Conservation (phyloP, 192 early-diverging fungal genomes). For the Backusella mclennaniae region DNA sequence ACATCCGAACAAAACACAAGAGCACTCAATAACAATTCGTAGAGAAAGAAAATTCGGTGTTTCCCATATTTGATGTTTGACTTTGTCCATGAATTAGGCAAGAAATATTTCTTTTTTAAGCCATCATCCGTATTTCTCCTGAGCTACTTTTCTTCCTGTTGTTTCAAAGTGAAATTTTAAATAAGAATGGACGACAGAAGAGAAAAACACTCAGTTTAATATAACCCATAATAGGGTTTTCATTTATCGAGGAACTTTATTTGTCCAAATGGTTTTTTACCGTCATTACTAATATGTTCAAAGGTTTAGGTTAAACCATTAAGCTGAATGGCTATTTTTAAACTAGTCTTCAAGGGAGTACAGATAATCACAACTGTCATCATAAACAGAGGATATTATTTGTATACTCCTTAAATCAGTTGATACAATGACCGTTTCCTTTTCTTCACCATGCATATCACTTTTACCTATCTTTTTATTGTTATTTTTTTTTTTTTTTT, state of each 20-base stretch:
- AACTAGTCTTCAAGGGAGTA: not conserved
- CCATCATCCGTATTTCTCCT: not conserved
- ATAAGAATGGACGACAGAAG: not conserved
- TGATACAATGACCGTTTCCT: not conserved
- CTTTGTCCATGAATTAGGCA: not conserved
- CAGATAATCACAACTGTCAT: not conserved
- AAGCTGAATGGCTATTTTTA: not conserved
- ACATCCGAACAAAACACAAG: not conserved
- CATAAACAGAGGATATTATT: not conserved
- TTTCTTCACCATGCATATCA: not conserved
- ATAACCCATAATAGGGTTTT: not conserved
- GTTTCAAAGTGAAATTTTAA: not conserved
- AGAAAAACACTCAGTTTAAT: not conserved
- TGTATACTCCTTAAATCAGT: not conserved
- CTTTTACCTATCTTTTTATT: not conserved
- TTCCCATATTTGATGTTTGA: not conserved
- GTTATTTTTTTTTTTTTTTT: not conserved
- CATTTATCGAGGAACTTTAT: not conserved
- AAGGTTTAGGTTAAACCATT: not conserved
- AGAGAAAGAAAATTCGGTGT: not conserved
- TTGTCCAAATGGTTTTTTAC: not conserved
- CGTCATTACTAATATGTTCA: not conserved
- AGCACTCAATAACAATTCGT: not conserved
- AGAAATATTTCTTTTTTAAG: slow-evolving; percentile 1
- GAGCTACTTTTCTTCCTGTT: not conserved